Conservation (phyloP, 2,329 filamentous ascomycete genomes). For the Talaromyces pinophilus region DNA sequence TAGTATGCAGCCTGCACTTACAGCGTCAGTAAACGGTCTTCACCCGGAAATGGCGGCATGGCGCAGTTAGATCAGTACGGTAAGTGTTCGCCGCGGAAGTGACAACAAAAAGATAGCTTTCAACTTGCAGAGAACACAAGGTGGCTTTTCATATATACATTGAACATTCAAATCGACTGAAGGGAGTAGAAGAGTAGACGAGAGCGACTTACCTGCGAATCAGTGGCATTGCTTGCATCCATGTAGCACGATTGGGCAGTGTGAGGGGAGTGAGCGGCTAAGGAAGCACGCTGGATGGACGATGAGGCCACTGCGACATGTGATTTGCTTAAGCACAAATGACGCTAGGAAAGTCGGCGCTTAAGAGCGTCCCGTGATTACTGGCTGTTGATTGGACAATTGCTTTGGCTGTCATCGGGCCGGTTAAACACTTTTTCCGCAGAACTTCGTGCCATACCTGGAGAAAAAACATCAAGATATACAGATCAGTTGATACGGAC, state of each 20-base stretch:
- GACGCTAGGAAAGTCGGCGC: slow-evolving; percentile 12
- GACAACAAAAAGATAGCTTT: slow-evolving; percentile 17
- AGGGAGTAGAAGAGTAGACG: background rate
- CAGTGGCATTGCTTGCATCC: background rate
- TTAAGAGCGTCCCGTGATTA: slow-evolving; percentile 4
- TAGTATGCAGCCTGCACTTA: slow-evolving; percentile 33
- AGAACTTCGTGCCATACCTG: slow-evolving; percentile 1
- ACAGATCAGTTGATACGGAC: background rate
- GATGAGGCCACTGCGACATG: slow-evolving; percentile 4
- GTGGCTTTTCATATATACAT: slow-evolving; percentile 8
- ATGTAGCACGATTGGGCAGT: slow-evolving; percentile 13
- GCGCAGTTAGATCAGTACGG: slow-evolving; percentile 22
- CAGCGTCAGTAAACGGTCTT: slow-evolving; percentile 51
- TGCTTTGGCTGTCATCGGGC: background rate
- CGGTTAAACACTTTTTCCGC: slow-evolving; percentile 18
- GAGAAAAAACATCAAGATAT: slow-evolving; percentile 3
- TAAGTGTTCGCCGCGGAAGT: background rate
- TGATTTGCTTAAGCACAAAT: slow-evolving; percentile 19
- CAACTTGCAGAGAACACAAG: background rate
- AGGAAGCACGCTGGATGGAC: slow-evolving; percentile 21
- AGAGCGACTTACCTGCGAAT: slow-evolving; percentile 16
- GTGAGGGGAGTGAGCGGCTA: slow-evolving; percentile 20
- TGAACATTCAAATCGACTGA: background rate
- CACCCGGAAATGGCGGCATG: slow-evolving; percentile 51
- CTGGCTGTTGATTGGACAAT: background rate